Percentiles rank a stretch among this genome's conserved stretches.
phyloP scores from a whole-genome alignment of 2,329 filamentous ascomycete genomes.

The Pseudomassariella vexata region DNA sequence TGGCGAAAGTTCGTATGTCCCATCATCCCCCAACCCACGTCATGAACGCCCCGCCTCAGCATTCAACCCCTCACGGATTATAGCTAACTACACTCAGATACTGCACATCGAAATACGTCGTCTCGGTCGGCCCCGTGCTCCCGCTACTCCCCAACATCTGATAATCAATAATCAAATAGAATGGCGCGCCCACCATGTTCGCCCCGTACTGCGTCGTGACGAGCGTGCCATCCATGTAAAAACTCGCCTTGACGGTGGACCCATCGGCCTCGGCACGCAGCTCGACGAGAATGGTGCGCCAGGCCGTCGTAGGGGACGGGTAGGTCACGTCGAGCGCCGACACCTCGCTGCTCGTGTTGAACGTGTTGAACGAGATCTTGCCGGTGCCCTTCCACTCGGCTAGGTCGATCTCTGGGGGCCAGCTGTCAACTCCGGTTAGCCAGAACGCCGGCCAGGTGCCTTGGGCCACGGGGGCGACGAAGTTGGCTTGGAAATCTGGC shows the following conservation, averaged over 20 bases:
- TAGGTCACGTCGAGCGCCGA: slow-evolving; percentile 42
- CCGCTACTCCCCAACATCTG: slow-evolving; percentile 15
- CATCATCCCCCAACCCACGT: too few relatives aligned
- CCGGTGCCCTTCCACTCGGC: slow-evolving; percentile 57
- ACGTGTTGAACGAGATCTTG: slow-evolving; percentile 50
- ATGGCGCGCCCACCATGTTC: background rate
- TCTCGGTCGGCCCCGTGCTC: slow-evolving; percentile 8
- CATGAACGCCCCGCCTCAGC: too few relatives aligned
- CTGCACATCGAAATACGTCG: slow-evolving; percentile 14
- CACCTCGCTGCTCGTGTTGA: slow-evolving; percentile 33
- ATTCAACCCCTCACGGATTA: slow-evolving; percentile 9
- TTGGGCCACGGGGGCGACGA: slow-evolving; percentile 27
- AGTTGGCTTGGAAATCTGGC: slow-evolving; percentile 31
- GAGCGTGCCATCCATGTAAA: slow-evolving; percentile 5
- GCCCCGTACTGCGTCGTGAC: slow-evolving; percentile 5
- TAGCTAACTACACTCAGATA: slow-evolving; percentile 13
- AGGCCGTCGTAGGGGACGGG: slow-evolving; percentile 19
- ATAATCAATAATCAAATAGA: slow-evolving; percentile 12
- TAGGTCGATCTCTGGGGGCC: slow-evolving; percentile 56
- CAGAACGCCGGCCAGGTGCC: slow-evolving; percentile 56
- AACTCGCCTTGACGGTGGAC: slow-evolving; percentile 1
- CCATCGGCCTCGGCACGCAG: slow-evolving; percentile 3
- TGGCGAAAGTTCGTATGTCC: too few relatives aligned
- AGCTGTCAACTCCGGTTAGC: slow-evolving; percentile 47
- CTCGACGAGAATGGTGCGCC: slow-evolving; percentile 5